Evolutionary conservation across 1,284 basidiomycete species (phyloP), one percentile per base, ranked within the genome.

Genomic region (Ustilago hordei): DNA sequence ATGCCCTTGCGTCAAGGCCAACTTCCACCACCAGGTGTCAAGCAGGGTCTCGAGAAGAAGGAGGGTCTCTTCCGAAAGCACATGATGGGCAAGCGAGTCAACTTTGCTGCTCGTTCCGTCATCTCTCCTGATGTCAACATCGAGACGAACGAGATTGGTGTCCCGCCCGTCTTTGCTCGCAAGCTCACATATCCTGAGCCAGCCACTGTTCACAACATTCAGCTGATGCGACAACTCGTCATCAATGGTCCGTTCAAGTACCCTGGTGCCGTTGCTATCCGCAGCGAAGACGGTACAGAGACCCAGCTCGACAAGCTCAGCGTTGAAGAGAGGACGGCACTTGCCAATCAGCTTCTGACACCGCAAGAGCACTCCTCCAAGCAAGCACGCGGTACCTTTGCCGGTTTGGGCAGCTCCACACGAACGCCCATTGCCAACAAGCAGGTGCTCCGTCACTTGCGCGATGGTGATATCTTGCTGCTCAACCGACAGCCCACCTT

Each of bases 71-170:
- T 99, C 90, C 90, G 97, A 73, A 98, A 96, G 88, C 92, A 99
- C 86, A 99, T 99, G 97, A 99, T 99, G 97, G 97, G 97, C 47
- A 99, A 99, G 89, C 95, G 97, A 86, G 97, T 99, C 83, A 99
- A 99, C 87, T 98, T 97, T 86, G 95, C 97, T 48, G 97, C 97
- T 38, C 94, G 97, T 79, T 99, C 97, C 15, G 97, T 99, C 85
- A 99, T 99, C 78, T 99, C 97, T 36, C 97, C 97, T 11, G 97
- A 99, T 85, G 94, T 98, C 85, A 99, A 99, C 87, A 98, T 99
- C 80, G 97, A 99, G 88, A 95, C 97, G 43, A 97, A 95, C 87
- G 97, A 99, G 87, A 99, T 99, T 70, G 97, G 97, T 62, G 91
- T 99, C 32, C 97, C 97, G 13, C 97, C 97, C 47, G 93, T 99